Base-by-base conservation (phyloP, 805 yeast genomes). In the Metschnikowia colocasiae region DNA sequence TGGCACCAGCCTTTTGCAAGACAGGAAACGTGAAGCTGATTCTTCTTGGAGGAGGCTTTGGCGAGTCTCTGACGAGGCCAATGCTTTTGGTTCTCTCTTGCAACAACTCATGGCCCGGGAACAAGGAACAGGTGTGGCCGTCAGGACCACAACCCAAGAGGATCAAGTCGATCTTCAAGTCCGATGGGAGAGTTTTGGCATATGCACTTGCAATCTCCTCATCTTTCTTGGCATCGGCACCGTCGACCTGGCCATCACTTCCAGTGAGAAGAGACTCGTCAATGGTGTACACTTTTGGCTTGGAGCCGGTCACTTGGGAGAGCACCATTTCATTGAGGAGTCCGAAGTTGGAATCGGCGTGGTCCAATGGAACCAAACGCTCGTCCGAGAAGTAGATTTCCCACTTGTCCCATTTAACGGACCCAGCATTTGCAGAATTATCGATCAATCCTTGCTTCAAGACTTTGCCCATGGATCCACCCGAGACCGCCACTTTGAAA, bases 71-170 rank as follows among this genome's bases (percentile, higher is more conserved):
- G 52, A 91, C 79, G 59, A 80, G 68, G 8, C 91, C 80, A 48
- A 90, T 83, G 35, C 67, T 64, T 50, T 73, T 69, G 8, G 62
- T 42, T 23, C 68, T 63, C 61, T 85, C 92, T 31, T 75, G 53
- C 47, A 90, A 73, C 58, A 88, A 74, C 50, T 65, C 58, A 64
- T 89, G 96, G 32, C 85, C 90, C 10, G 97, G 97, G 79, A 90
- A 90, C 53, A 90, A 73, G 1, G 97, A 90, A 69, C 96, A 87
- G 4, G 96, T 90, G 65, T 90, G 97, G 32, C 97, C 97, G 60
- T 90, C 97, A 30, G 97, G 97, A 6, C 97, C 97, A 64, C 94
- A 86, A 19, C 97, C 97, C 53, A 90, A 74, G 47, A 89, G 69
- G 19, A 90, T 70, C 57, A 89, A 69, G 65, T 90, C 96, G 25